A percentile compares a stretch with the other conserved stretches of the same genome.
These are phyloP conservation scores for Nothopassalora personata DNA, from an alignment of 2,329 filamentous ascomycete species.

Conservation along the genomic window DNA sequence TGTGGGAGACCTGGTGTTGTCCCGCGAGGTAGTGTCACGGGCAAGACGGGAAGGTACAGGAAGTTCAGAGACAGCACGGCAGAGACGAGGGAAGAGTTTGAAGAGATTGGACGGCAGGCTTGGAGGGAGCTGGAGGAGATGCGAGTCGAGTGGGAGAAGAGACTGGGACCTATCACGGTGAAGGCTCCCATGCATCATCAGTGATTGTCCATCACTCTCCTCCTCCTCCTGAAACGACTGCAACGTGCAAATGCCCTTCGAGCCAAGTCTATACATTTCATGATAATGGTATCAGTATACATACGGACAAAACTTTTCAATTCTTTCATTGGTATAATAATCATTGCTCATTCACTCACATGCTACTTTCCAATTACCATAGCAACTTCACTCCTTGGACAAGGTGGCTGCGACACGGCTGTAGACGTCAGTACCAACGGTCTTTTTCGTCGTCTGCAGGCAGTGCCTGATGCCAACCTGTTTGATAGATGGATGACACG, in stretches of 20 bases:
- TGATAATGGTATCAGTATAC: background rate
- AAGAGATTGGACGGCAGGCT: constrained; percentile 58
- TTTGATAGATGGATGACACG: constrained; percentile 37
- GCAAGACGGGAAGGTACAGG: constrained; percentile 53
- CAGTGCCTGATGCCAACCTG: constrained; percentile 42
- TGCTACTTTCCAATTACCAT: background rate
- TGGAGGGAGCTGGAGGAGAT: constrained; percentile 35
- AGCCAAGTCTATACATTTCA: background rate
- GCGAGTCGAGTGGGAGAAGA: constrained; percentile 36
- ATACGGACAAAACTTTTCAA: background rate
- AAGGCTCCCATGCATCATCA: background rate
- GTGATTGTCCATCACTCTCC: background rate
- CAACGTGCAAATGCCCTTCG: background rate
- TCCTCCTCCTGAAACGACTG: background rate
- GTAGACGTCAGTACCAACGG: constrained; percentile 20
- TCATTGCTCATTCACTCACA: background rate
- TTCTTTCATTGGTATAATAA: background rate
- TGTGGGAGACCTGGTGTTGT: constrained; percentile 52
- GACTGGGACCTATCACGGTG: constrained; percentile 36
- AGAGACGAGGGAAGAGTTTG: constrained; percentile 65
- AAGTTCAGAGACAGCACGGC: constrained; percentile 54
- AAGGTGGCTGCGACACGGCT: background rate
- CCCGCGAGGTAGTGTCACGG: constrained; percentile 35
- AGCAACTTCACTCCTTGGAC: background rate
- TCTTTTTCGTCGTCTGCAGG: constrained; percentile 39